Conservation (phyloP, 495 filamentous ascomycete genomes). For the Penicillium cosmopolitanum region DNA sequence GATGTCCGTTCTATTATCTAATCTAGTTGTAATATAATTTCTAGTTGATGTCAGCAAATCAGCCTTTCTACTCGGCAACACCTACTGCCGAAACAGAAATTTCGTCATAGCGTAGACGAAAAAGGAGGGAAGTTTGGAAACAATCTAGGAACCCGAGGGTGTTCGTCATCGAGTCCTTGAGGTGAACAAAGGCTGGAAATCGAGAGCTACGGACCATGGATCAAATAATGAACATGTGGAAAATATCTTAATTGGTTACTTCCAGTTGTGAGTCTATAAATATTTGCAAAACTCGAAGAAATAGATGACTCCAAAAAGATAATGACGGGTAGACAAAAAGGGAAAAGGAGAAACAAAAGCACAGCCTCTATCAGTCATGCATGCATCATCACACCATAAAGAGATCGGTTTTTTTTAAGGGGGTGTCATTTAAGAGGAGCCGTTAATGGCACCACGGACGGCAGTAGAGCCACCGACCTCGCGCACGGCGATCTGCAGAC, state of each 20-base stretch:
- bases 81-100: not conserved
- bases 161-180: not conserved
- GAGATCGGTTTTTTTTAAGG: slow-evolving; percentile 27
- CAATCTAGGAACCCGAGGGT: slow-evolving; percentile 5
- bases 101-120: not conserved
- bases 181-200: slow-evolving; percentile 3
- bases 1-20: slow-evolving; percentile 9
- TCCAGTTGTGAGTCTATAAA: slow-evolving; percentile 30
- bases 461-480: slow-evolving; percentile 87
- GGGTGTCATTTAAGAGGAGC: slow-evolving; percentile 36
- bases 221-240: slow-evolving; percentile 2
- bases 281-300: slow-evolving; percentile 18
- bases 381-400: slow-evolving; percentile 41
- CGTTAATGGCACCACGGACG: slow-evolving; percentile 71
- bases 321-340: slow-evolving; percentile 23
- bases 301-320: slow-evolving; percentile 27
- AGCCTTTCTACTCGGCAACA: not conserved
- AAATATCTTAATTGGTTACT: slow-evolving; percentile 25
- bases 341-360: slow-evolving; percentile 14
- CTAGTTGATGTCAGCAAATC: not conserved
- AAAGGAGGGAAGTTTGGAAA: not conserved
- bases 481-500: slow-evolving; percentile 75
- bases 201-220: not conserved
- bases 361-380: slow-evolving; percentile 39
- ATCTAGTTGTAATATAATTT: slow-evolving; percentile 37